Base-by-base conservation (phyloP, 1,284 basidiomycete genomes). In the Ustilago loliicola region DNA sequence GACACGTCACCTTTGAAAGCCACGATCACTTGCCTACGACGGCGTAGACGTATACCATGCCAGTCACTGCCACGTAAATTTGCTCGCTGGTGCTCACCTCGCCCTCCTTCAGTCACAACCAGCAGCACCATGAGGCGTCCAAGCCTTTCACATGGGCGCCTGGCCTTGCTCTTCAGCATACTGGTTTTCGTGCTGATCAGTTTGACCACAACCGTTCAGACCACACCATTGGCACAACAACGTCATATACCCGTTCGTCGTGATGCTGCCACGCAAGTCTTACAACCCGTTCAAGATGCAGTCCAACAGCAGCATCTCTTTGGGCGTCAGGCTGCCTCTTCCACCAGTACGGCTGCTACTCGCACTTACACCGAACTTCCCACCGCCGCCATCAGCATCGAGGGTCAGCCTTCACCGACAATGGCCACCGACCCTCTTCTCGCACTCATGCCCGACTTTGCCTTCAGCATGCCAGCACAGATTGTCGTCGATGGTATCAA, bases 381-480 rank as follows among this genome's bases (percentile, higher is more conserved):
- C 3, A 80, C 74, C 1, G 70, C 66, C 8, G 77, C 66, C 36
- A 55, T 71, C 58, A 55, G 48, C 50, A 79, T 82, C 56, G 66
- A 74, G 40, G 79, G 79, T 7, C 80, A 82, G 45, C 80, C 80
- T 15, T 61, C 61, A 32, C 69, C 80, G 13, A 80, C 78, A 10
- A 67, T 66, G 23, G 17, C 66, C 29, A 72, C 59, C 58, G 75
- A 81, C 36, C 73, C 57, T 30, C 61, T 75, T 53, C 57, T 73
- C 40, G 80, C 84, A 2, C 71, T 83, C 54, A 80, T 79, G 65
- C 80, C 87, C 21, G 73, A 81, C 30, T 88, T 87, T 61, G 92
- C 92, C 8, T 92, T 92, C 79, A 95, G 94, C 0, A 91, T 98
- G 36, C 95, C 96, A 1, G 91, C 96, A 1, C 97, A 99, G 85